These are phyloP conservation scores for Aurantiochytrium sp. DNA, from an alignment of 108 stramenopile species.

Conservation along the genomic window DNA sequence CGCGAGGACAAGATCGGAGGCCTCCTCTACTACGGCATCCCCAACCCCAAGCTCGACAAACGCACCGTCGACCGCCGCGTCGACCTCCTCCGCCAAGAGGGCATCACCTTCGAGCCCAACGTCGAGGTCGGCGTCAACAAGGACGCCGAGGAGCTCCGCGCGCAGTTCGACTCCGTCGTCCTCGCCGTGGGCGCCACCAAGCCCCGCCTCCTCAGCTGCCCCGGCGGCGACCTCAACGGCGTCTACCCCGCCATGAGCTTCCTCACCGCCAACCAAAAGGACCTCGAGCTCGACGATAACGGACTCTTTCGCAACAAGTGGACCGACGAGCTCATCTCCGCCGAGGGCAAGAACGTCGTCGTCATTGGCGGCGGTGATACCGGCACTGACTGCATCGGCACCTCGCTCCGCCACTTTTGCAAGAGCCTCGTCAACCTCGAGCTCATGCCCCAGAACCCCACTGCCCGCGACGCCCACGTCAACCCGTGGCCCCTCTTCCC, in stretches of 20 bases:
- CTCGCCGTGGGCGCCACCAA: slow-evolving; percentile 85
- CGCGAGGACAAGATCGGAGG: slow-evolving; percentile 89
- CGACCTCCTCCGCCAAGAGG: slow-evolving; percentile 83
- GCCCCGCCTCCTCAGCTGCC: slow-evolving; percentile 86
- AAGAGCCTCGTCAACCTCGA: slow-evolving; percentile 92
- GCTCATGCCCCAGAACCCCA: slow-evolving; percentile 86
- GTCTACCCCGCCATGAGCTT: slow-evolving; percentile 91
- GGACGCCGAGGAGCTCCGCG: slow-evolving; percentile 80
- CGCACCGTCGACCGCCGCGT: slow-evolving; percentile 88
- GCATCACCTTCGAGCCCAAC: slow-evolving; percentile 89
- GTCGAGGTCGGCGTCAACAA: slow-evolving; percentile 85
- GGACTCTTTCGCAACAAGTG: slow-evolving; percentile 84
- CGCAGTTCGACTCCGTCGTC: slow-evolving; percentile 76
- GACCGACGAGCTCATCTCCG: slow-evolving; percentile 85
- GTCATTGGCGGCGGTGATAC: slow-evolving; percentile 97
- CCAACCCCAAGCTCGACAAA: slow-evolving; percentile 97
- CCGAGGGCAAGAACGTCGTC: slow-evolving; percentile 93
- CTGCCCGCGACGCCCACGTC: slow-evolving; percentile 72
- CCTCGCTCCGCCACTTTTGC: slow-evolving; percentile 93
- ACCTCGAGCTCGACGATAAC: slow-evolving; percentile 83
- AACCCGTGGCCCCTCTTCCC: slow-evolving; percentile 99
- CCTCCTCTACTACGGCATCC: slow-evolving; percentile 94
- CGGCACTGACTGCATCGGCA: slow-evolving; percentile 96
- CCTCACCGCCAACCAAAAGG: slow-evolving; percentile 91
- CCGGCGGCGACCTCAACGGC: slow-evolving; percentile 82